These are phyloP conservation scores for Golubevia pallescens DNA, from an alignment of 1,284 basidiomycete species.

Conservation along the genomic window DNA sequence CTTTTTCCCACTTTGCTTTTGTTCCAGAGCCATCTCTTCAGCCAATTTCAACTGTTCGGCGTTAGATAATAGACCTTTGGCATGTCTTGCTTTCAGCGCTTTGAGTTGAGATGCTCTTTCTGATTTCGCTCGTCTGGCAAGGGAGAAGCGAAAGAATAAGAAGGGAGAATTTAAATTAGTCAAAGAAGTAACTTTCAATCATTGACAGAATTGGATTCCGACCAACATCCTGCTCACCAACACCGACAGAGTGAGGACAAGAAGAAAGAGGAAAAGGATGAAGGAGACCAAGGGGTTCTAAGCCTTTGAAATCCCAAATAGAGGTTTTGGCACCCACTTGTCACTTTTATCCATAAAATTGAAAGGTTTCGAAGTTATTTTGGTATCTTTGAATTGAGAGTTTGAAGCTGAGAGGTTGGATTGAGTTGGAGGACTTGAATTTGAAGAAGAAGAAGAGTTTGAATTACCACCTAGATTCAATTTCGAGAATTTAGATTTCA, in stretches of 20 bases:
- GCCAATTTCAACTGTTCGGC: conserved; percentile 38
- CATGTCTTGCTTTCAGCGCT: conserved; percentile 37
- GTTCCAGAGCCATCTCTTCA: conserved; percentile 38
- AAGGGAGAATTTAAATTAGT: background rate
- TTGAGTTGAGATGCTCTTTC: conserved; percentile 38
- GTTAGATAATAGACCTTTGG: conserved; percentile 35
- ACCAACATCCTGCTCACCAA: no score
- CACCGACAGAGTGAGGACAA: no score
- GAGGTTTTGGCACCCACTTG: conserved; percentile 48
- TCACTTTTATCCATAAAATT: conserved; percentile 24
- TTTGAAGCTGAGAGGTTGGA: no score
- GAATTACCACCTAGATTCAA: no score
- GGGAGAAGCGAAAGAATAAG: background rate
- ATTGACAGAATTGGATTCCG: no score
- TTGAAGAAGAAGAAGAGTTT: no score
- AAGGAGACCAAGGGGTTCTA: conserved; percentile 2
- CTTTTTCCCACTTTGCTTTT: conserved; percentile 16
- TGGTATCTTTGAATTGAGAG: no score
- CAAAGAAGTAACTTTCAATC: conserved; percentile 2
- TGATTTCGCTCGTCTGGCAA: conserved; percentile 31
- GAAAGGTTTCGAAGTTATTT: no score
- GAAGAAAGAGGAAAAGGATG: background rate
- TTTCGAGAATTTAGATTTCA: no score
- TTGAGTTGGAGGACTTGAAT: no score
- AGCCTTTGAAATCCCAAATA: conserved; percentile 23